Conservation (phyloP, 768 basidiomycete genomes). For the Pulveroboletus ravenelii region DNA sequence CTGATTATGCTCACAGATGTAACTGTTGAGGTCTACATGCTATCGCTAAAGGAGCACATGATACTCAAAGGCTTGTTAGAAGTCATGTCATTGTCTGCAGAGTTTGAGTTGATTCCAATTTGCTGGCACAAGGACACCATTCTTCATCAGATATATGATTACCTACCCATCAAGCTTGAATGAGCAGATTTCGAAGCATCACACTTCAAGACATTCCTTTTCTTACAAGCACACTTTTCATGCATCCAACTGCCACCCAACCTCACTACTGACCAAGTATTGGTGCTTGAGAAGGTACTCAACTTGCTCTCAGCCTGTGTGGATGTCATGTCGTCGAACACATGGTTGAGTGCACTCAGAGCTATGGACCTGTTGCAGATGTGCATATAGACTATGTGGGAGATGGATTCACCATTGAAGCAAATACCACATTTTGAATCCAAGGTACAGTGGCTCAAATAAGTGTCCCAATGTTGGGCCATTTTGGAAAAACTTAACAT, state of each 20-base stretch:
- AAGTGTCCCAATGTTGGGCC: too few species aligned
- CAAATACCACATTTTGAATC: conserved; percentile 96
- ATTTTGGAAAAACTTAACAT: too few species aligned
- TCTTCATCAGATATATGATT: conserved; percentile 88
- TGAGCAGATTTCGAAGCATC: conserved; percentile 84
- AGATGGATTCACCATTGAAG: conserved; percentile 90
- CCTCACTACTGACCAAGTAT: conserved; percentile 83
- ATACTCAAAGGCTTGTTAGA: conserved; percentile 96
- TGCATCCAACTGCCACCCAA: conserved; percentile 92
- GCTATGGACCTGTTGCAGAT: conserved; percentile 99
- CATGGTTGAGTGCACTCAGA: conserved; percentile 88
- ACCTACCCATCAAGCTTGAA: conserved; percentile 92
- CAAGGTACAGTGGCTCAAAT: too few species aligned
- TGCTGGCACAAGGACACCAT: conserved; percentile 87
- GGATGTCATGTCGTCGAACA: conserved; percentile 97
- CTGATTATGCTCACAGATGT: conserved; percentile 53
- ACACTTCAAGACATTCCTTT: conserved; percentile 96
- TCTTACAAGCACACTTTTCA: conserved; percentile 95
- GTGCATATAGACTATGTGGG: conserved; percentile 98
- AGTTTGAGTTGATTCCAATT: conserved; percentile 93
- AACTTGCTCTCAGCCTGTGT: conserved; percentile 92
- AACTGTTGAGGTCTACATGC: conserved; percentile 93
- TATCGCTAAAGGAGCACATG: conserved; percentile 92
- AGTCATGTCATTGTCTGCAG: conserved; percentile 94
- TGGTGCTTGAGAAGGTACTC: conserved; percentile 86